Evolutionary conservation across 345 rosid genomes (phyloP), one percentile per base, ranked within the genome.

Genomic region (Firmiana major): DNA sequence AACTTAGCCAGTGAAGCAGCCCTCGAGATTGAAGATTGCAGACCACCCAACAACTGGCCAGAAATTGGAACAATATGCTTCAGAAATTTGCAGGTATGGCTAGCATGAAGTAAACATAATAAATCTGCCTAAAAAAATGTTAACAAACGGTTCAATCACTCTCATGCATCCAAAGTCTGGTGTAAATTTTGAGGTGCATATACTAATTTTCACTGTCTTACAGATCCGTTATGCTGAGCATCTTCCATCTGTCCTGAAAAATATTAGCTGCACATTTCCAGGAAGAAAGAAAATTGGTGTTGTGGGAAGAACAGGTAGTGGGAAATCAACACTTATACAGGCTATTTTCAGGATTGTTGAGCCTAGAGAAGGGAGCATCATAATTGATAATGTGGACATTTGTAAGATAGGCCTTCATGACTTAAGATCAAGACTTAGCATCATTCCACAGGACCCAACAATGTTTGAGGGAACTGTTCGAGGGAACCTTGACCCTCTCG

Each of bases 401-500:
- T 84, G 90, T 28, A 88, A 88, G 84, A 94, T 94, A 62, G 98
- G 98, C 72, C 94, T 94, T 71, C 93, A 93, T 81, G 98, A 90
- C 80, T 78, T 94, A 63, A 80, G 98, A 82, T 89, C 95, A 74
- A 91, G 94, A 70, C 96, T 94, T 67, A 91, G 98, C 71, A 94
- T 94, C 84, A 94, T 94, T 66, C 98, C 98, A 4, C 97, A 94
- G 86, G 98, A 94, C 84, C 98, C 98, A 12, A 91, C 94, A 78
- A 84, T 94, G 78, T 94, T 94, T 81, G 94, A 91, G 74, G 99
- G 98, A 87, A 90, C 94, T n/a, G 89, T 91, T 5, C 88, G 99
- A 81, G 90, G 86, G 51, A 94, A 94, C 84, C 93, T 94, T 38
- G 99, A 94, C 74, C 95, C 98, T 59, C 81, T 94, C 45, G 69